Evolutionary conservation across 257 asterid genomes (phyloP).

Genomic region (Agastache rugosa): DNA sequence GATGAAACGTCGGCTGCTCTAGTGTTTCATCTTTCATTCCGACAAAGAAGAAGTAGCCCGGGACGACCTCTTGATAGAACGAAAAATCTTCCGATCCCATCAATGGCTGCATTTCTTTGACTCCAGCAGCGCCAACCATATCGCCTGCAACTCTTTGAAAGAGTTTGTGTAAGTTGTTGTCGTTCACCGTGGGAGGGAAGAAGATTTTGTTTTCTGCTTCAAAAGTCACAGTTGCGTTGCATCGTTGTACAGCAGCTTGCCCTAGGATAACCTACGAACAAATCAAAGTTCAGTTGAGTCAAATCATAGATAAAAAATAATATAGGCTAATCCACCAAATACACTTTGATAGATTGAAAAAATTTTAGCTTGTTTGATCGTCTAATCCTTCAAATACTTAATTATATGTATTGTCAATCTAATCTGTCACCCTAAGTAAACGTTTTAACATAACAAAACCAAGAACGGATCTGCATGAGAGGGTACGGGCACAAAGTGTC

Average conservation of each 20-base stretch:
- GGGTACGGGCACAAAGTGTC: neutral
- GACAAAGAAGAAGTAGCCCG: constrained; percentile 77
- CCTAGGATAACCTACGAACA: constrained; percentile 65
- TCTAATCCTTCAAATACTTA: neutral
- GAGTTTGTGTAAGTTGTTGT: constrained; percentile 57
- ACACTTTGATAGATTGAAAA: neutral
- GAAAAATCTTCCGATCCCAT: constrained; percentile 95
- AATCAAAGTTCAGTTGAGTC: neutral
- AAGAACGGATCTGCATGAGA: neutral
- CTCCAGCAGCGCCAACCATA: constrained; percentile 59
- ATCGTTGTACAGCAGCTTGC: constrained; percentile 91
- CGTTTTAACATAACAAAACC: neutral
- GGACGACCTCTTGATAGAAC: constrained; percentile 71
- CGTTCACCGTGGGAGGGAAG: constrained; percentile 81
- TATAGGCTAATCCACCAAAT: neutral
- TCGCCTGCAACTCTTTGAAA: constrained; percentile 65
- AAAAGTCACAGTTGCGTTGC: constrained; percentile 79
- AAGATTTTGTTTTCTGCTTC: constrained; percentile 48
- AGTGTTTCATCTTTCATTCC: constrained; percentile 66
- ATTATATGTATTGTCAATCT: neutral
- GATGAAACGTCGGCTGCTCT: constrained; percentile 49
- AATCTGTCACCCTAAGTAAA: neutral
- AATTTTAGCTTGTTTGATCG: neutral
- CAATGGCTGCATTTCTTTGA: constrained; percentile 64
- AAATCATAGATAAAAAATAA: neutral